A percentile compares a stretch with the other conserved stretches of the same genome.
phyloP scores from a whole-genome alignment of 768 basidiomycete genomes.

The Rhizopogon vulgaris region DNA sequence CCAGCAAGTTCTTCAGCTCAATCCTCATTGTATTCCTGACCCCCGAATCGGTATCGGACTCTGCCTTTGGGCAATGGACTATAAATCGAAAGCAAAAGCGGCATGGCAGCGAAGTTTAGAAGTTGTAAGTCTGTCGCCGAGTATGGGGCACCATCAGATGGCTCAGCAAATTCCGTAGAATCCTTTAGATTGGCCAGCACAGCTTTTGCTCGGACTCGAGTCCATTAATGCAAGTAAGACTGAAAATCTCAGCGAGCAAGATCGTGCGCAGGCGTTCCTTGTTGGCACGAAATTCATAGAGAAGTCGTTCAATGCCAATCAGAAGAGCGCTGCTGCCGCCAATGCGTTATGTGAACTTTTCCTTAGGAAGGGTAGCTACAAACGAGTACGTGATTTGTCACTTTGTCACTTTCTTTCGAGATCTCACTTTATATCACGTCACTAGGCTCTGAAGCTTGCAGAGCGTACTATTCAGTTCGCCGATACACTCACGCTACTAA shows the following conservation, averaged over 20 bases:
- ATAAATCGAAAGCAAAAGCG: constrained; percentile 72
- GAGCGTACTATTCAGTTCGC: constrained; percentile 93
- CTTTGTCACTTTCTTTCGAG: background rate
- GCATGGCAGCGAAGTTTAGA: constrained; percentile 91
- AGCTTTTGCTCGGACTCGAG: constrained; percentile 80
- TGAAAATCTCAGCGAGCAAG: constrained; percentile 53
- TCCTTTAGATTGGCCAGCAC: constrained; percentile 70
- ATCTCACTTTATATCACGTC: background rate
- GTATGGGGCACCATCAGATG: background rate
- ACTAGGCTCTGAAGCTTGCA: constrained; percentile 82
- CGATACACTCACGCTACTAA: constrained; percentile 77
- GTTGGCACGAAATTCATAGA: constrained; percentile 67
- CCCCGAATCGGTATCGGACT: constrained; percentile 94
- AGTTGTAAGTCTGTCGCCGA: constrained; percentile 49
- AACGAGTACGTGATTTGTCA: constrained; percentile 39
- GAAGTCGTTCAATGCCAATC: constrained; percentile 69
- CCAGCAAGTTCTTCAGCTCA: constrained; percentile 75
- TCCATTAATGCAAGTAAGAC: constrained; percentile 82
- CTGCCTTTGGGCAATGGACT: constrained; percentile 86
- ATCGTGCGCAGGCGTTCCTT: constrained; percentile 55
- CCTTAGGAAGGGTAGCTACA: constrained; percentile 60
- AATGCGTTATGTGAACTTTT: constrained; percentile 80
- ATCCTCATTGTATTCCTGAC: constrained; percentile 80
- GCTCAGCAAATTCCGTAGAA: constrained; percentile 40
- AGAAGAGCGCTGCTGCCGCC: constrained; percentile 74